Base-by-base conservation (phyloP, 345 rosid genomes). In the Iberis pinnata region DNA sequence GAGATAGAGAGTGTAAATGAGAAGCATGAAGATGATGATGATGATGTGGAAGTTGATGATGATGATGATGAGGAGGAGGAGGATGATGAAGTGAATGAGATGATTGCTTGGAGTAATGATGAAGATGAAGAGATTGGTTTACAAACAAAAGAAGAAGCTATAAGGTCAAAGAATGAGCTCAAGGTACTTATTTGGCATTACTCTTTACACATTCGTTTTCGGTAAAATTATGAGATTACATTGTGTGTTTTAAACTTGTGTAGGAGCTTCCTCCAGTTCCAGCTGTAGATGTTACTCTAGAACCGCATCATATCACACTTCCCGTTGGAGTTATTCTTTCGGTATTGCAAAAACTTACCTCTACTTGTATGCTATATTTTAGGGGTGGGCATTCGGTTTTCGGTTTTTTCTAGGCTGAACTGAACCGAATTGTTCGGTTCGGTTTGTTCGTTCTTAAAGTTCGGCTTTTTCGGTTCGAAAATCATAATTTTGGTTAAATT, bases 191-290 rank as follows among this genome's bases (percentile, higher is more conserved):
- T 32, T n/a, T n/a, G n/a, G n/a, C n/a, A n/a, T n/a, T n/a, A n/a
- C n/a, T n/a, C n/a, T n/a, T n/a, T n/a, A n/a, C n/a, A n/a, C n/a
- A n/a, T n/a, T n/a, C n/a, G n/a, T n/a, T n/a, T n/a, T n/a, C n/a
- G n/a, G n/a, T n/a, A n/a, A n/a, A n/a, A n/a, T n/a, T n/a, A n/a
- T n/a, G n/a, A n/a, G n/a, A n/a, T n/a, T n/a, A n/a, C n/a, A n/a
- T n/a, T n/a, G n/a, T n/a, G n/a, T 17, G 27, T 20, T 12, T 48
- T 35, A 37, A 52, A 49, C 32, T 52, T 42, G 40, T 62, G 66
- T 72, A 89, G 97, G 74, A 41, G 38, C 93, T 92, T 26, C 95
- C 99, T 43, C 85, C 71, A 47, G 99, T 92, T 58, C 94, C 87
- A 43, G 67, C 77, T 38, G 83, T 92, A 38, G 67, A 78, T 40